A percentile compares a stretch with the other conserved stretches of the same genome.
phyloP scores from a whole-genome alignment of 2,329 filamentous ascomycete genomes.

The Samsoniella hepiali region DNA sequence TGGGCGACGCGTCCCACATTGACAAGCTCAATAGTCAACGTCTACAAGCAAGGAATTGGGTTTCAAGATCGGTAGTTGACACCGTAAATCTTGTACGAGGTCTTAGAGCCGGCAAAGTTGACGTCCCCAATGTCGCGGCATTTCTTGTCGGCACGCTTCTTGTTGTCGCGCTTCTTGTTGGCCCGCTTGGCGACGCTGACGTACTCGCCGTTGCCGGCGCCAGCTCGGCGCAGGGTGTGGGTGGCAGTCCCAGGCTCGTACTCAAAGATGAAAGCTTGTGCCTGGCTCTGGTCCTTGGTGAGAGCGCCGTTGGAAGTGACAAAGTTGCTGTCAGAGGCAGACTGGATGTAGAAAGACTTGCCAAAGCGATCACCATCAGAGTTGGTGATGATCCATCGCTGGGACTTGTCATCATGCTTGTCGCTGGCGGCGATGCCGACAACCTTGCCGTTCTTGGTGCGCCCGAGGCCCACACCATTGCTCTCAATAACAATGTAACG shows the following conservation, averaged over 20 bases:
- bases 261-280: conserved; percentile 16
- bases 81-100: conserved; percentile 14
- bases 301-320: conserved; percentile 20
- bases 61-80: conserved; percentile 18
- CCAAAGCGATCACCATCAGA: conserved; percentile 25
- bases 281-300: conserved; percentile 11
- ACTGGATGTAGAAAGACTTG: conserved; percentile 25
- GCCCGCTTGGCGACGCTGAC: conserved; percentile 4
- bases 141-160: conserved; percentile 3
- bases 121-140: conserved; percentile 7
- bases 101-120: conserved; percentile 6
- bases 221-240: conserved; percentile 2
- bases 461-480: conserved; percentile 38
- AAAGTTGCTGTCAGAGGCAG: conserved; percentile 27
- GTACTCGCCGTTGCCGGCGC: background rate
- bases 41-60: background rate
- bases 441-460: conserved; percentile 28
- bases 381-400: conserved; percentile 49
- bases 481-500: conserved; percentile 49
- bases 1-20: too few species aligned
- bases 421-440: conserved; percentile 16
- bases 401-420: conserved; percentile 37
- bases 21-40: background rate
- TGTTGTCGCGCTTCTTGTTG: conserved; percentile 10
- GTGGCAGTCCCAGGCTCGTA: conserved; percentile 8